phyloP scores from a whole-genome alignment of 768 basidiomycete genomes.

The Naganishia friedmannii region DNA sequence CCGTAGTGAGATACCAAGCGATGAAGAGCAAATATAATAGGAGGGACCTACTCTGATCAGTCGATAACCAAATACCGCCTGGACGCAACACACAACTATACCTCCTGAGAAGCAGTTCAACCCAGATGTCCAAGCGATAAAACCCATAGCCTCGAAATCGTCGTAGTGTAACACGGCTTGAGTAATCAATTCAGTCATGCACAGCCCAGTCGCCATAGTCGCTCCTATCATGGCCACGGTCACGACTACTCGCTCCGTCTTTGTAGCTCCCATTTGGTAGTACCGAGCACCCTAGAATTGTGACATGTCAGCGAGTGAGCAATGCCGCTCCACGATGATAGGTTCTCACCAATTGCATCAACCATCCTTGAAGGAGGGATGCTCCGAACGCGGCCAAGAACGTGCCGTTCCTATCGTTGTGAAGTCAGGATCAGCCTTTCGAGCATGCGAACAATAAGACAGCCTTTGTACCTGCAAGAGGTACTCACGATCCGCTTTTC shows the following conservation, averaged over 20 bases:
- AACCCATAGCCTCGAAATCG: background rate
- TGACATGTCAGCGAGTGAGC: background rate
- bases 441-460: background rate
- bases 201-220: background rate
- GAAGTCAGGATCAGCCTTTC: background rate
- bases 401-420: background rate
- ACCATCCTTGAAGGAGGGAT: conserved; percentile 5
- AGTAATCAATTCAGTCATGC: background rate
- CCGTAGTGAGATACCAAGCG: background rate
- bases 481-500: background rate
- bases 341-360: conserved; percentile 3
- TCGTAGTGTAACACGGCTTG: background rate
- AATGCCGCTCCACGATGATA: no score
- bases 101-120: conserved; percentile 8
- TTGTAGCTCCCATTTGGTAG: background rate
- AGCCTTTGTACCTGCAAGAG: background rate
- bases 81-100: background rate
- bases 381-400: conserved; percentile 11
- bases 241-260: background rate
- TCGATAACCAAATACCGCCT: conserved; percentile 1
- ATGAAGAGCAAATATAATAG: background rate
- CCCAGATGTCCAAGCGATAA: background rate
- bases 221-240: background rate
- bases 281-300: background rate
- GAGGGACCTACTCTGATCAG: background rate